Base-by-base conservation (phyloP, 169 alveolate genomes). In the Plasmodium knowlesi region DNA sequence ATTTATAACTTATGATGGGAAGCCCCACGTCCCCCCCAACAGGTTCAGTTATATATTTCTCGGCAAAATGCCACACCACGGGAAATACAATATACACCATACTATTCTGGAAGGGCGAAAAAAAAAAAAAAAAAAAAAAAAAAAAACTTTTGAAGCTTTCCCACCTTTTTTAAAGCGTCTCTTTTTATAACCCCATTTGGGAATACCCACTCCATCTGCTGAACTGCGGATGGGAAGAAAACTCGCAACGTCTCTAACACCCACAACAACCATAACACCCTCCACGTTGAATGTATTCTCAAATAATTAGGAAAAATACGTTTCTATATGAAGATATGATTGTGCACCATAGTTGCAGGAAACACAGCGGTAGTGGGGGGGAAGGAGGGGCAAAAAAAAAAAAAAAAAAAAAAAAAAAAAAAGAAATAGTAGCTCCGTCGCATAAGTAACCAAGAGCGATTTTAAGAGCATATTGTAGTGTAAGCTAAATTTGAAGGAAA, bases 271-370 rank as follows among this genome's bases (percentile, higher is more conserved):
- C n/a, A n/a, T n/a, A n/a, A n/a, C n/a, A n/a, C n/a, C n/a, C 57
- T 61, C 74, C 34, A n/a, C 28, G 34, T 61, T 14, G 74, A 25
- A 22, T 61, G 34, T 5, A 19, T 61, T 61, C 34, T 8, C 16
- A 22, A 61, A 12, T 61, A 37, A 14, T 61, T 32, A n/a, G 28
- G 28, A 61, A 37, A 22, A 25, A 61, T 22, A 16, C 74, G 74
- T 22, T 61, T 5, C 74, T 22, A 61, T 14, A 19, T 61, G 34
- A 12, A 61, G 12, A 19, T 61, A 61, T 61, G 34, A 14, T 5
- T 53, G 39, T 82, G 90, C 90, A 82, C 90, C 90, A 16, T 34
- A 82, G 74, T 61, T 82, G 90, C 90, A 82, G 76, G 70, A 34
- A 82, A 50, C 34, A 19, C 70, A 39, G 19, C 1, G 3, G 70